Evolutionary conservation across 2,329 filamentous ascomycete species (phyloP).

Genomic region (Monilinia vaccinii-corymbosi): DNA sequence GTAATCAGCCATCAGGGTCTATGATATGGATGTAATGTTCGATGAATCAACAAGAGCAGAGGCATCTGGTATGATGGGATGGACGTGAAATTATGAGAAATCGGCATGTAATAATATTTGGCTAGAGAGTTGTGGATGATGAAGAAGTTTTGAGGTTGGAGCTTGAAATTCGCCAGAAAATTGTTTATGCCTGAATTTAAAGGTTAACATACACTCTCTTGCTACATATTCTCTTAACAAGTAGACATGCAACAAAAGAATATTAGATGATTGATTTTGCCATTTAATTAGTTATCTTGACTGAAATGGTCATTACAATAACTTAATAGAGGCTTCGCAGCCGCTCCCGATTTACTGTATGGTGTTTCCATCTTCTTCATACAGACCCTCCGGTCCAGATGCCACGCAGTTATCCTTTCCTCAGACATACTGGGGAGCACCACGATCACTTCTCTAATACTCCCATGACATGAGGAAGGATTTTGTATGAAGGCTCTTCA

Average conservation of each 20-base stretch:
- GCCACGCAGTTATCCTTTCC: too few relatives aligned
- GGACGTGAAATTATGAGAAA: not conserved
- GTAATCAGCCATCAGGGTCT: slow-evolving; percentile 21
- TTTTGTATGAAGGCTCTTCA: slow-evolving; percentile 18
- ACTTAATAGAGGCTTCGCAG: not conserved
- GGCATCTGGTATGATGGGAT: slow-evolving; percentile 14
- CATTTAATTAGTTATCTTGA: not conserved
- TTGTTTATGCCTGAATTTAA: not conserved
- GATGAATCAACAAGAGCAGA: slow-evolving; percentile 11
- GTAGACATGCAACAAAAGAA: not conserved
- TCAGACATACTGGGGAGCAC: too few relatives aligned
- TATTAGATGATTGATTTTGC: not conserved
- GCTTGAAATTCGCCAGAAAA: not conserved
- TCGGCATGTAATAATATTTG: not conserved
- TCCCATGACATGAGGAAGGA: slow-evolving; percentile 25
- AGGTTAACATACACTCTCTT: too few relatives aligned
- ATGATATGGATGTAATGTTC: slow-evolving; percentile 22
- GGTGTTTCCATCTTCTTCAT: not conserved
- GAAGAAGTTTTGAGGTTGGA: not conserved
- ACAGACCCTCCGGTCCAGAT: too few relatives aligned
- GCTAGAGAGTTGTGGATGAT: not conserved
- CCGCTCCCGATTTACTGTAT: too few relatives aligned
- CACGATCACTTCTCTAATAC: slow-evolving; percentile 20
- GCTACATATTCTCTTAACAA: too few relatives aligned
- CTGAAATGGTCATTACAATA: not conserved